Base-by-base conservation (phyloP, 768 basidiomycete species). In the Termitomyces sp. region DNA sequence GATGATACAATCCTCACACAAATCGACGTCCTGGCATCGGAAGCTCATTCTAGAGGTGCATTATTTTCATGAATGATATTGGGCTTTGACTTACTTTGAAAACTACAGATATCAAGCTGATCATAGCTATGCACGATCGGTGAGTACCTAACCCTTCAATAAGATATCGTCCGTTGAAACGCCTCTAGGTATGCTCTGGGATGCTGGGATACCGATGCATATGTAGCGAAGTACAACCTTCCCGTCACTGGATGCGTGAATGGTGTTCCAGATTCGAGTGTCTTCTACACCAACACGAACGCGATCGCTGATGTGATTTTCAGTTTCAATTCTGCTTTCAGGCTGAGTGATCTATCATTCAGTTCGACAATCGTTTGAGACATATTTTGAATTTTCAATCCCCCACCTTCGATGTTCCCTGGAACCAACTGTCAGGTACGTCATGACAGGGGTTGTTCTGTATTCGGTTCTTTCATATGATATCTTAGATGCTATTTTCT, bases 121-220 rank as follows among this genome's bases (percentile, higher is more conserved):
- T 70, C n/a, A 67, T 70, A 43, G 68, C 69, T 8, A 70, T 70
- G 69, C 69, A 70, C 36, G 68, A 70, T 47, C 59, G 69, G 63
- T 66, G 42, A 45, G 11, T 8, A 36, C 29, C 48, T 50, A 50
- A 12, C 6, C 20, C 14, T 29, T 20, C 0, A 2, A 49, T 8
- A 25, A 25, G 3, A 25, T 37, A 31, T 17, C 25, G 32, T 31
- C 17, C 20, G 17, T 46, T 29, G 29, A 43, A 49, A 48, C 34
- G 3, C 25, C 1, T 14, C 4, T 12, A 67, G 66, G 10, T 70
- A 70, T 54, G 69, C 69, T 8, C 64, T 70, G 15, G 69, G 69
- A 59, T 70, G 69, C 40, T 70, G 68, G 69, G 67, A 68, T 25
- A 69, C 66, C 5, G 69, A 70, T 60, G 69, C 67, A 45, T 70